Percentiles rank a stretch among this genome's conserved stretches.
These are phyloP conservation scores for Kappamyces sp. DNA, from an alignment of 192 early-diverging fungal species.

Conservation along the genomic window DNA sequence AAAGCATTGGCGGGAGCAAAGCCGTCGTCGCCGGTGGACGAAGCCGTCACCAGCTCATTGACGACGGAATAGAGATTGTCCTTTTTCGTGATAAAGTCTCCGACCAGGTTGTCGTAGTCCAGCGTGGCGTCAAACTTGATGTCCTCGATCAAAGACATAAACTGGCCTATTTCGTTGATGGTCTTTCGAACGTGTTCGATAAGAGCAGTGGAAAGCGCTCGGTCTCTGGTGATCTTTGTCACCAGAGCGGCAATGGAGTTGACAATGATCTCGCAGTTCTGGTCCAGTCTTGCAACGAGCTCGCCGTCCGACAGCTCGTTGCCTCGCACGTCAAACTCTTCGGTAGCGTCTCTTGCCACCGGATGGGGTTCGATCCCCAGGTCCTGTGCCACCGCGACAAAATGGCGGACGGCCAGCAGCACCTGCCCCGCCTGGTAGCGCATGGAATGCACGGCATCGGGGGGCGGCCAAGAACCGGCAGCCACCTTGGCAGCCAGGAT, in stretches of 20 bases:
- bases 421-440: constrained; percentile 78
- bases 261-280: constrained; percentile 33
- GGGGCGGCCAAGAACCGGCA: constrained; percentile 84
- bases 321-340: constrained; percentile 36
- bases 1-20: constrained; percentile 52
- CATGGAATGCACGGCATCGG: constrained; percentile 75
- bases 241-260: constrained; percentile 27
- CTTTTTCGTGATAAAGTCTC: constrained; percentile 27
- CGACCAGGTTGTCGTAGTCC: constrained; percentile 27
- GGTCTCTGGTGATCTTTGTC: constrained; percentile 29
- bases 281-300: constrained; percentile 30
- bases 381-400: constrained; percentile 68
- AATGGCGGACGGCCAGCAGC: constrained; percentile 69
- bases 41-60: constrained; percentile 48
- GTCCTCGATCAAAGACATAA: constrained; percentile 46
- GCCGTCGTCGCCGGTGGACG: constrained; percentile 50
- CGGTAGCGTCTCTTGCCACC: constrained; percentile 8
- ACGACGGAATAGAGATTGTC: constrained; percentile 33
- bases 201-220: constrained; percentile 23
- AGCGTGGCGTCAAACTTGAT: constrained; percentile 25
- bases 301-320: constrained; percentile 34
- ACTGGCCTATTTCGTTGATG: constrained; percentile 44
- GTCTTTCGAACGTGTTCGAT: constrained; percentile 37
- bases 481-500: constrained; percentile 76
- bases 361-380: constrained; percentile 32